These are phyloP conservation scores for Arctium minus DNA, from an alignment of 129 eudicot species.

Conservation along the genomic window DNA sequence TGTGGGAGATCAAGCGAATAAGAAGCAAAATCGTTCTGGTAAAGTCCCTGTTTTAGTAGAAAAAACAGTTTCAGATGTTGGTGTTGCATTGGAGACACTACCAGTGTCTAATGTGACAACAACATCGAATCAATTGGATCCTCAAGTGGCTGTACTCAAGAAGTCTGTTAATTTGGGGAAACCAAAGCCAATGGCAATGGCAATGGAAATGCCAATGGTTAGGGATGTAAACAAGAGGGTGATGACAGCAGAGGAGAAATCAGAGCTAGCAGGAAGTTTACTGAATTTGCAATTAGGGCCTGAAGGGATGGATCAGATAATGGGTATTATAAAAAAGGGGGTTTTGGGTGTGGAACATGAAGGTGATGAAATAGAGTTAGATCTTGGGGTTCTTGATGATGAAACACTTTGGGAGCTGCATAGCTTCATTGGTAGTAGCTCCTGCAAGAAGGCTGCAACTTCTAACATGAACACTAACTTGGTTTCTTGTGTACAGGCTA, in stretches of 20 bases:
- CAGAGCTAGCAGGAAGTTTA: constrained; percentile 24
- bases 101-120: neutral
- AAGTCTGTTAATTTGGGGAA: neutral
- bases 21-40: neutral
- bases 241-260: constrained; percentile 42
- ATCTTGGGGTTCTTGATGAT: constrained; percentile 40
- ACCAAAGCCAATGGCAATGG: neutral
- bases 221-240: constrained; percentile 9
- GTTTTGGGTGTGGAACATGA: constrained; percentile 19
- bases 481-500: neutral
- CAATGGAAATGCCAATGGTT: neutral
- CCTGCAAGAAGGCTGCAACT: constrained; percentile 9
- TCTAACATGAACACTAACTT: neutral
- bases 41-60: neutral
- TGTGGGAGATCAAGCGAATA: constrained; percentile 4
- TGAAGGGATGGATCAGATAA: constrained; percentile 24
- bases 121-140: neutral
- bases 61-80: neutral
- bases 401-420: constrained; percentile 64
- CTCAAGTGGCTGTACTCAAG: neutral
- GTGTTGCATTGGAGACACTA: neutral
- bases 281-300: constrained; percentile 21
- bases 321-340: constrained; percentile 31
- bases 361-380: constrained; percentile 45
- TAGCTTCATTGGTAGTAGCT: constrained; percentile 19